Evolutionary conservation across 1,139 yeast genomes (phyloP).

Genomic region (Zygosaccharomyces pseudobailii): DNA sequence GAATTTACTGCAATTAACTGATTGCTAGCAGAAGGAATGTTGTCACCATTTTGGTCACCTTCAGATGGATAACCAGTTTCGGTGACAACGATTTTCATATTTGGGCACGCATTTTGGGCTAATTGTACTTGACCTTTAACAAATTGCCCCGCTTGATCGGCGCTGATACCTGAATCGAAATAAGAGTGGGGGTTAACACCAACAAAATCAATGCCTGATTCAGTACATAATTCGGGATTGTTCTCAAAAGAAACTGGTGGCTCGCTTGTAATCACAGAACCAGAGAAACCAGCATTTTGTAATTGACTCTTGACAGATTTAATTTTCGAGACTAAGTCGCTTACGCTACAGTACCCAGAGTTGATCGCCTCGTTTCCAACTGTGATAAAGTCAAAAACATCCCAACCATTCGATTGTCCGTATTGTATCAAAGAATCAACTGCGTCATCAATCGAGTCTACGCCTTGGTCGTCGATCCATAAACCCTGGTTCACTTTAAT

Average conservation of each 20-base stretch:
- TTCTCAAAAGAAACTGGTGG: conserved; percentile 71
- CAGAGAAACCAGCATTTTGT: conserved; percentile 67
- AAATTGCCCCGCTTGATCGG: conserved; percentile 69
- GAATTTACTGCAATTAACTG: conserved; percentile 64
- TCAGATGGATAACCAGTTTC: conserved; percentile 89
- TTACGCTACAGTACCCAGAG: conserved; percentile 53
- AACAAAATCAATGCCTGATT: conserved; percentile 66
- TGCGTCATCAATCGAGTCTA: conserved; percentile 59
- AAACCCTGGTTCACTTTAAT: conserved; percentile 78
- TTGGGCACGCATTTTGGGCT: conserved; percentile 50
- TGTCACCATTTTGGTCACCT: conserved; percentile 66
- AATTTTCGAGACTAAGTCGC: conserved; percentile 59
- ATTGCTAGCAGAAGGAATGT: conserved; percentile 65
- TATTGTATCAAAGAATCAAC: conserved; percentile 50
- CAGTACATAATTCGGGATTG: conserved; percentile 63
- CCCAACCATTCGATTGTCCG: conserved; percentile 56
- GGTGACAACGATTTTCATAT: conserved; percentile 50
- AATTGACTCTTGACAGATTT: conserved; percentile 55
- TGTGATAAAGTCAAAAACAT: conserved; percentile 64
- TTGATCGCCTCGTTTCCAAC: conserved; percentile 85
- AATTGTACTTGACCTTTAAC: conserved; percentile 55
- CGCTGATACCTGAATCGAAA: conserved; percentile 59
- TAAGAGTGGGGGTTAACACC: conserved; percentile 87
- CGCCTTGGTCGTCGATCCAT: conserved; percentile 66
- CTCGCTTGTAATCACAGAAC: conserved; percentile 76